Evolutionary conservation across 2,329 filamentous ascomycete genomes (phyloP).

Genomic region (Ophioceras dolichostomum): DNA sequence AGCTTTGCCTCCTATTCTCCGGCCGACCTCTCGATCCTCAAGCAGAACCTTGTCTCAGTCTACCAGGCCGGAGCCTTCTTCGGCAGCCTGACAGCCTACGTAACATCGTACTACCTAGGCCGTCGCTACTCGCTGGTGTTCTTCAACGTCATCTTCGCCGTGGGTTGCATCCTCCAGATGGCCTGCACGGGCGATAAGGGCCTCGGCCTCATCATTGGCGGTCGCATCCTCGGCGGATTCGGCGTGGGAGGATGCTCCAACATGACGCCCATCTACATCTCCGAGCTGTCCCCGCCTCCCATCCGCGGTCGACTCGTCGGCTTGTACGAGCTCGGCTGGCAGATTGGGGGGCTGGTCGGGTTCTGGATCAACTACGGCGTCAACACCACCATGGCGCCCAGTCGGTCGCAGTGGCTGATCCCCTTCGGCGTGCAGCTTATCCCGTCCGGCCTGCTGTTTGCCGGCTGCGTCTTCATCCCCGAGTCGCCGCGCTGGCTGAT

Average conservation of each 20-base stretch:
- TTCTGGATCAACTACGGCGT: slow-evolving; percentile 58
- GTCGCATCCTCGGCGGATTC: slow-evolving; percentile 50
- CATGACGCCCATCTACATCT: slow-evolving; percentile 51
- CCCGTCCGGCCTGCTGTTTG: slow-evolving; percentile 48
- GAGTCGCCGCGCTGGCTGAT: slow-evolving; percentile 63
- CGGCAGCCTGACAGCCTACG: slow-evolving; percentile 59
- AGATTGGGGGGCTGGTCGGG: slow-evolving; percentile 50
- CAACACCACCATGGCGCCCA: slow-evolving; percentile 31
- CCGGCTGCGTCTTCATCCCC: slow-evolving; percentile 46
- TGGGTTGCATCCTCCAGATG: slow-evolving; percentile 63
- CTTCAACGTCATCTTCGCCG: slow-evolving; percentile 50
- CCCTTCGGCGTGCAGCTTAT: slow-evolving; percentile 57
- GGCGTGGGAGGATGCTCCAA: slow-evolving; percentile 52
- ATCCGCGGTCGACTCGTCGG: slow-evolving; percentile 53
- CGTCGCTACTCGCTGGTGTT: slow-evolving; percentile 51
- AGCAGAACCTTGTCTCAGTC: slow-evolving; percentile 66
- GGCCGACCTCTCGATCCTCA: slow-evolving; percentile 42
- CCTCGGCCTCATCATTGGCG: slow-evolving; percentile 50
- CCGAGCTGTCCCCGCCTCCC: slow-evolving; percentile 47
- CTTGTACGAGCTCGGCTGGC: slow-evolving; percentile 55
- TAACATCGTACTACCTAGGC: slow-evolving; percentile 53
- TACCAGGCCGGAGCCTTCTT: slow-evolving; percentile 82
- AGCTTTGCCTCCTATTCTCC: slow-evolving; percentile 38
- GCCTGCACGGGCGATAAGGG: slow-evolving; percentile 49
- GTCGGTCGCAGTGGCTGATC: slow-evolving; percentile 47